Percentiles rank a stretch among this genome's conserved stretches.
These are phyloP conservation scores for Jackrogersella minutella DNA, from an alignment of 495 filamentous ascomycete species.

Conservation along the genomic window DNA sequence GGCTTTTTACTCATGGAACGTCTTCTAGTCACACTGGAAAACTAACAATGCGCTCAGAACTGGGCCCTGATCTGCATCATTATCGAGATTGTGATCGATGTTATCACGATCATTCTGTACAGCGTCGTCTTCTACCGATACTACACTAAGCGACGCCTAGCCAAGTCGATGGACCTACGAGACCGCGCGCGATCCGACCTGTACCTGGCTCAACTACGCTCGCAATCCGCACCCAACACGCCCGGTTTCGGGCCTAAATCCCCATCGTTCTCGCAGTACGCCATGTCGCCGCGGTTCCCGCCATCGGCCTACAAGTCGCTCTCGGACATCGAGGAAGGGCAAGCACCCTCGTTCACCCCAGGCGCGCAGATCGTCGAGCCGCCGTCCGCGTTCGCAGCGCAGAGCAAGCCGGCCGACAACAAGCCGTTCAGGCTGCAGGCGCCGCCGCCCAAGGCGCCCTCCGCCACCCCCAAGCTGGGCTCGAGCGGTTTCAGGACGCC, in stretches of 20 bases:
- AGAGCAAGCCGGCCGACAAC: conserved; percentile 53
- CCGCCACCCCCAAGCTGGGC: conserved; percentile 72
- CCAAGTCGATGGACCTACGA: conserved; percentile 94
- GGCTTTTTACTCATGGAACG: conserved; percentile 40
- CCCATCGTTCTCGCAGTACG: conserved; percentile 61
- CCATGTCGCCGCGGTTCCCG: conserved; percentile 63
- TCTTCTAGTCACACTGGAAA: neutral
- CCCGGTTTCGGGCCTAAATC: conserved; percentile 80
- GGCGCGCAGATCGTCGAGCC: conserved; percentile 54
- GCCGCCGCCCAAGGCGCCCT: conserved; percentile 78
- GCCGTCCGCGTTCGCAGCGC: conserved; percentile 53
- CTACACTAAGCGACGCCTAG: conserved; percentile 91
- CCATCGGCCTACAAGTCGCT: conserved; percentile 58
- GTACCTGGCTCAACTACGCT: conserved; percentile 92
- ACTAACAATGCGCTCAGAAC: conserved; percentile 63
- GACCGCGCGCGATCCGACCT: conserved; percentile 93
- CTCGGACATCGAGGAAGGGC: conserved; percentile 51
- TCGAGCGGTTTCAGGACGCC: conserved; percentile 65
- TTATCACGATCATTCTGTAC: conserved; percentile 91
- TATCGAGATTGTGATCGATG: conserved; percentile 94
- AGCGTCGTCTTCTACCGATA: conserved; percentile 94
- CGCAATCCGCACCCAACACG: conserved; percentile 93
- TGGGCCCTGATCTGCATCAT: conserved; percentile 96
- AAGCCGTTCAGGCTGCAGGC: conserved; percentile 81
- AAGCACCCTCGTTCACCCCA: conserved; percentile 56